These are phyloP conservation scores for Immersiporthe knoxdaviesiana DNA, from an alignment of 2,329 filamentous ascomycete genomes.

Conservation along the genomic window DNA sequence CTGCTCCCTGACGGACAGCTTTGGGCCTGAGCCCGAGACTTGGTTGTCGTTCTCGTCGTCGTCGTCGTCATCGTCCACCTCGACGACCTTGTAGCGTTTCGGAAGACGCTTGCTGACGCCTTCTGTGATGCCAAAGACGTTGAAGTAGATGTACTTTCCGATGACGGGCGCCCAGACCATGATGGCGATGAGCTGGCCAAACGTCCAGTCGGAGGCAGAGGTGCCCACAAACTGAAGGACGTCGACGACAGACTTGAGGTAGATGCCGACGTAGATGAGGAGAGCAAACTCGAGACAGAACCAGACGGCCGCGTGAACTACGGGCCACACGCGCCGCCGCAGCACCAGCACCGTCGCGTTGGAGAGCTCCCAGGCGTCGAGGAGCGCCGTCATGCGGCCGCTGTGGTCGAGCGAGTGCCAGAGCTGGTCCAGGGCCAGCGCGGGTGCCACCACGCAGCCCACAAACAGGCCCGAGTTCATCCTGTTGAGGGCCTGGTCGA, in stretches of 20 bases:
- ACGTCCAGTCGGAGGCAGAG: slow-evolving; percentile 32
- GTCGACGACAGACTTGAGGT: slow-evolving; percentile 26
- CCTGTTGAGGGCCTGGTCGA: slow-evolving; percentile 11
- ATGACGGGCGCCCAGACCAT: slow-evolving; percentile 35
- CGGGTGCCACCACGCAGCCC: slow-evolving; percentile 20
- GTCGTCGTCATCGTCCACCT: slow-evolving; percentile 14
- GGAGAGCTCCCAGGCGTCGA: slow-evolving; percentile 20
- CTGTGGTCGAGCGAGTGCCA: slow-evolving; percentile 18
- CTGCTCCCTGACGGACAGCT: not conserved
- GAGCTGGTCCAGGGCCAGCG: slow-evolving; percentile 20
- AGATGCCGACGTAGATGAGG: slow-evolving; percentile 28
- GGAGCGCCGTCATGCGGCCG: slow-evolving; percentile 3
- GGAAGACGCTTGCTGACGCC: slow-evolving; percentile 25
- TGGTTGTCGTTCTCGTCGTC: slow-evolving; percentile 9
- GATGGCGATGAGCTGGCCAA: slow-evolving; percentile 35
- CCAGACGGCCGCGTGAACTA: slow-evolving; percentile 15
- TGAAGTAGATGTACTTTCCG: slow-evolving; percentile 27
- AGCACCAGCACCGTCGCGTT: slow-evolving; percentile 14
- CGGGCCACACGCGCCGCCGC: slow-evolving; percentile 21
- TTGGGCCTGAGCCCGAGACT: not conserved
- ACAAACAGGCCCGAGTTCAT: slow-evolving; percentile 24
- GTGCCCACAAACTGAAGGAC: slow-evolving; percentile 26
- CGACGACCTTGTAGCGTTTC: slow-evolving; percentile 25
- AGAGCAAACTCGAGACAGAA: slow-evolving; percentile 27
- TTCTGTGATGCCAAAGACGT: slow-evolving; percentile 25